Base-by-base conservation (phyloP, 2,329 filamentous ascomycete genomes). In the Colletotrichum acutatum region DNA sequence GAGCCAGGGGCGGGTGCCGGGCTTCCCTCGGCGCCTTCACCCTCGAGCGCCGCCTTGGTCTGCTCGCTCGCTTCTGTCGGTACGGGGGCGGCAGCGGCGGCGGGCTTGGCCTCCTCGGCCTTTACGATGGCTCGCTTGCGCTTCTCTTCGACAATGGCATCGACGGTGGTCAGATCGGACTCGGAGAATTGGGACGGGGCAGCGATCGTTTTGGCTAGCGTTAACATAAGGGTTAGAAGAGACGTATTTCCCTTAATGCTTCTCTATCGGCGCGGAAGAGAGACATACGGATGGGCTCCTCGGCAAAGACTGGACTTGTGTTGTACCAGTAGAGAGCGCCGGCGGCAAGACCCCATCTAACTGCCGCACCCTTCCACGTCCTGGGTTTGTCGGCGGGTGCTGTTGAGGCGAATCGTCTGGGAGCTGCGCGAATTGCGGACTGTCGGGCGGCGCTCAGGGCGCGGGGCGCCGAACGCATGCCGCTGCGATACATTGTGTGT, bases 301-400 rank as follows among this genome's bases (percentile, higher is more conserved):
- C 94, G 19, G 95, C 94, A 82, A 98, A 98, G 26, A 95, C 87
- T 66, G 91, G 90, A 79, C 93, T 96, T 8, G 95, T 98, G 86
- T 95, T 97, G 83, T 98, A 99, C 84, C 94, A 98, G 85, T 98
- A 99, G 62, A 98, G 85, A 58, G 92, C 91, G 24, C 89, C 94
- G 72, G 86, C 88, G 0, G 94, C 95, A 68, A 97, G 80, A 76
- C 91, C 94, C 90, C 95, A 93, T 85, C 96, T 90, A 78, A 90
- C 81, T 4, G 88, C 88, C 64, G 91, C 88, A 82, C 91, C 93
- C 88, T 95, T 97, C 94, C 94, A 98, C 81, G 91, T 93, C 81
- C 94, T 87, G 78, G 90, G 90, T 84, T 91, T 94, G 79, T 90
- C 86, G 76, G 90, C 87, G 4, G 92, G 81, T 7, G 84, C 80